phyloP scores from a whole-genome alignment of 257 asterid species.

The Salvia hispanica region DNA sequence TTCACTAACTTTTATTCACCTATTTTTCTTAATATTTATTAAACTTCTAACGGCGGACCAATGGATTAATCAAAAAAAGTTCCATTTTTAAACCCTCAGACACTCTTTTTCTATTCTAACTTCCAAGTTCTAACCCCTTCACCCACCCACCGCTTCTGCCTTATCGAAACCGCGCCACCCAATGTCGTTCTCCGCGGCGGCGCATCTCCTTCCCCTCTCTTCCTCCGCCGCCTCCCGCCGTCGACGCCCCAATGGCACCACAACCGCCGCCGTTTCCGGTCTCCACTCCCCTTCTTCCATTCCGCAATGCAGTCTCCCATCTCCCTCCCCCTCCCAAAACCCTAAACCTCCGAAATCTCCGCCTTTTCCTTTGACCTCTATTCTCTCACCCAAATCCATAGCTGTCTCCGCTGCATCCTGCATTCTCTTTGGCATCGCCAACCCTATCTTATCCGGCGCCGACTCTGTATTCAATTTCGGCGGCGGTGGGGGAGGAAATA shows the following conservation, averaged over 20 bases:
- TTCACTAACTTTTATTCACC: too few species aligned
- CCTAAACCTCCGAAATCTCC: constrained; percentile 52
- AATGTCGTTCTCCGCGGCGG: constrained; percentile 61
- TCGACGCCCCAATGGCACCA: constrained; percentile 34
- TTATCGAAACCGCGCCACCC: constrained; percentile 40
- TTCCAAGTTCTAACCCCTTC: too few species aligned
- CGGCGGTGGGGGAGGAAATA: constrained; percentile 56
- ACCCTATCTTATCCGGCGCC: constrained; percentile 32
- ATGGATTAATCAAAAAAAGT: too few species aligned
- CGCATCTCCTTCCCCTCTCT: constrained; percentile 46
- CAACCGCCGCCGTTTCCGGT: constrained; percentile 28
- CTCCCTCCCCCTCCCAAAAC: constrained; percentile 45
- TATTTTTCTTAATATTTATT: too few species aligned
- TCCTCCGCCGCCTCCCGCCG: constrained; percentile 42
- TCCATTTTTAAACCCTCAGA: neutral
- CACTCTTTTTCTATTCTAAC: neutral
- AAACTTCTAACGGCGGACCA: too few species aligned
- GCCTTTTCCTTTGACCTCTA: constrained; percentile 24
- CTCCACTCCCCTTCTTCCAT: constrained; percentile 29
- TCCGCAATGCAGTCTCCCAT: constrained; percentile 42
- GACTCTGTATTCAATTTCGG: constrained; percentile 30
- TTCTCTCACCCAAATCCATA: constrained; percentile 43
- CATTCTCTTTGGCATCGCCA: constrained; percentile 52
- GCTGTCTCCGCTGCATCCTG: constrained; percentile 65
- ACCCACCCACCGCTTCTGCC: constrained; percentile 21